Evolutionary conservation across 1,139 yeast genomes (phyloP).

Genomic region (Magnusiomyces tetraspermus): DNA sequence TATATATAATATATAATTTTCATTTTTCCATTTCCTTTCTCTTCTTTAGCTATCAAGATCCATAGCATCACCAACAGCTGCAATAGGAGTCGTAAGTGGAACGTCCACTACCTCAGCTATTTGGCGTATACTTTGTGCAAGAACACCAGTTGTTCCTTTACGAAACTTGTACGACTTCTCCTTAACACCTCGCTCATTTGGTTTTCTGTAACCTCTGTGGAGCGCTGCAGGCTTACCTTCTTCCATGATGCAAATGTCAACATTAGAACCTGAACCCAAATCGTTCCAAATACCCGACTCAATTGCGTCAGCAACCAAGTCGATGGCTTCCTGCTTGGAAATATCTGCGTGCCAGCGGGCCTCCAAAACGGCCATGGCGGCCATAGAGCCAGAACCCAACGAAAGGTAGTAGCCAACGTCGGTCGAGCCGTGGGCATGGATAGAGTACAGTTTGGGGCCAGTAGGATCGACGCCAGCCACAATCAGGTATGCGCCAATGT

Average conservation of each 20-base stretch:
- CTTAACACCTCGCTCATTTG: conserved; percentile 77
- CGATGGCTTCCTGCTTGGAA: conserved; percentile 79
- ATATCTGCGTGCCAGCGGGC: conserved; percentile 73
- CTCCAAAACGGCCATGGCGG: conserved; percentile 97
- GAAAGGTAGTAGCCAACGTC: conserved; percentile 91
- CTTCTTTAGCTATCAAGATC: conserved; percentile 51
- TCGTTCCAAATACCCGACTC: conserved; percentile 99
- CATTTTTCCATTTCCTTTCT: background rate
- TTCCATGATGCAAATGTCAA: conserved; percentile 95
- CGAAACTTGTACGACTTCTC: conserved; percentile 74
- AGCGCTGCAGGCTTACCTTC: conserved; percentile 68
- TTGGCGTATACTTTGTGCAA: conserved; percentile 54
- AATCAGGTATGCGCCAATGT: conserved; percentile 90
- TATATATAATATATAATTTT: background rate
- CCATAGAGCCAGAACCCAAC: conserved; percentile 94
- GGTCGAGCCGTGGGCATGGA: conserved; percentile 97
- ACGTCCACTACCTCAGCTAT: conserved; percentile 66
- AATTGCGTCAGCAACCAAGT: conserved; percentile 84
- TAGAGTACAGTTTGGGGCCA: conserved; percentile 84
- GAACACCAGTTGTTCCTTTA: conserved; percentile 83
- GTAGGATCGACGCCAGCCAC: conserved; percentile 97
- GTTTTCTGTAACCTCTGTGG: conserved; percentile 79
- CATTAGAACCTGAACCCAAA: conserved; percentile 96
- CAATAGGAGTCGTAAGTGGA: conserved; percentile 7
- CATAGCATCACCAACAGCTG: conserved; percentile 47